A percentile compares a stretch with the other conserved stretches of the same genome.
phyloP scores from a whole-genome alignment of 2,329 filamentous ascomycete species.

The Colletotrichum acutatum region DNA sequence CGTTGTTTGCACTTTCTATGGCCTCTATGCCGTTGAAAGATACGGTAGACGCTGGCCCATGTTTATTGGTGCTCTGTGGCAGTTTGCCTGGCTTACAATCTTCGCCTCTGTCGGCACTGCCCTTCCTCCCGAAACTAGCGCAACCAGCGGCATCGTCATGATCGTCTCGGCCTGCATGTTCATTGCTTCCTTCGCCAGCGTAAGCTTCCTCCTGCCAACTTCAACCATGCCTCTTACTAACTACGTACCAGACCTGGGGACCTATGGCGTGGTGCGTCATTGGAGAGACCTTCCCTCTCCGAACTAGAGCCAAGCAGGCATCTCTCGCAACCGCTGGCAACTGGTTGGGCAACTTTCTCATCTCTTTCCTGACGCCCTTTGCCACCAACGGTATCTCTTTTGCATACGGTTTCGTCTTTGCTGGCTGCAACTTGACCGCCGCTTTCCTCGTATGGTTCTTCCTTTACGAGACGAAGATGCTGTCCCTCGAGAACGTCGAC shows the following conservation, averaged over 20 bases:
- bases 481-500: conserved; percentile 78
- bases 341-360: conserved; percentile 73
- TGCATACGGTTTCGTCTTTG: conserved; percentile 74
- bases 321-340: conserved; percentile 65
- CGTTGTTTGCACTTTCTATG: conserved; percentile 73
- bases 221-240: neutral
- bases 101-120: conserved; percentile 69
- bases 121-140: conserved; percentile 53
- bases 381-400: conserved; percentile 71
- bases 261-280: conserved; percentile 77
- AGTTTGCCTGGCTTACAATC: conserved; percentile 72
- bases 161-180: conserved; percentile 81
- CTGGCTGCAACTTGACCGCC: conserved; percentile 68
- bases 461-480: conserved; percentile 72
- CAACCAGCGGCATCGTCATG: conserved; percentile 71
- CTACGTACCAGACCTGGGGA: conserved; percentile 66
- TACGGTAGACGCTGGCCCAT: conserved; percentile 76
- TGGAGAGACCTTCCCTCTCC: conserved; percentile 72
- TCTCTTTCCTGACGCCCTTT: conserved; percentile 76
- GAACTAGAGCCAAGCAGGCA: conserved; percentile 65
- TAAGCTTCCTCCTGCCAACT: conserved; percentile 34
- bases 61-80: conserved; percentile 74
- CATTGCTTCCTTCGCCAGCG: conserved; percentile 74
- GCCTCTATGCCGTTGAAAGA: conserved; percentile 75
- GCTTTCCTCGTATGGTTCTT: conserved; percentile 75